A percentile compares a stretch with the other conserved stretches of the same genome.
phyloP scores from a whole-genome alignment of 2,329 filamentous ascomycete species.

The Sphaerulina populicola region DNA sequence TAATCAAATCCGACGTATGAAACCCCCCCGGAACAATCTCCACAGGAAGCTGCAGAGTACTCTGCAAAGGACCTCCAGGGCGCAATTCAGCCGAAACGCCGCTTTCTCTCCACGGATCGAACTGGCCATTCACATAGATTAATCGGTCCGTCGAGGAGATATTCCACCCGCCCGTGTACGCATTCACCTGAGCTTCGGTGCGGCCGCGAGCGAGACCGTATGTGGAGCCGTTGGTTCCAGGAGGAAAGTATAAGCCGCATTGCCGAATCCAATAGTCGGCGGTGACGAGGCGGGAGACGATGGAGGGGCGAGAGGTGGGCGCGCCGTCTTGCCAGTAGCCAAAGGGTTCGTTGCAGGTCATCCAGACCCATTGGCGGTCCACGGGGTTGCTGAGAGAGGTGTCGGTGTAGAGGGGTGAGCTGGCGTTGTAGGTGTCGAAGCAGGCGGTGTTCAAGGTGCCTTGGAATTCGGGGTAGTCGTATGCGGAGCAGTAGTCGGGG shows the following conservation, averaged over 20 bases:
- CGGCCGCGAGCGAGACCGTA: slow-evolving; percentile 43
- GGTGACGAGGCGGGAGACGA: slow-evolving; percentile 48
- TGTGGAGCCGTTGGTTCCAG: slow-evolving; percentile 39
- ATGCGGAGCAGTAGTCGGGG: slow-evolving; percentile 44
- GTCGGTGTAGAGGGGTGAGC: slow-evolving; percentile 46
- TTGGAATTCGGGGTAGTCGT: slow-evolving; percentile 41
- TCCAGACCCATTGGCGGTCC: slow-evolving; percentile 52
- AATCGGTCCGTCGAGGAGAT: slow-evolving; percentile 46
- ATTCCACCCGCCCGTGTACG: slow-evolving; percentile 49
- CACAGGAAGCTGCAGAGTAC: slow-evolving; percentile 43
- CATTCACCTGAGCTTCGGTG: slow-evolving; percentile 45
- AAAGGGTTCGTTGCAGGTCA: slow-evolving; percentile 55
- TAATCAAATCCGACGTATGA: slow-evolving; percentile 50
- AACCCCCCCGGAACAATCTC: slow-evolving; percentile 47
- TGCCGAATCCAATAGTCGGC: slow-evolving; percentile 49
- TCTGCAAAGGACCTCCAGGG: slow-evolving; percentile 47
- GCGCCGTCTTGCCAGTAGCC: slow-evolving; percentile 51
- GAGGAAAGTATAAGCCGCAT: slow-evolving; percentile 50
- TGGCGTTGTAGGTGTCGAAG: slow-evolving; percentile 47
- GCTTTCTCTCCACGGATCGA: slow-evolving; percentile 52
- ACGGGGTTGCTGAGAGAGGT: slow-evolving; percentile 39
- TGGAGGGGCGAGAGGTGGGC: slow-evolving; percentile 37
- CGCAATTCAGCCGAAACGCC: slow-evolving; percentile 47
- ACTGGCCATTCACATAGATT: slow-evolving; percentile 52
- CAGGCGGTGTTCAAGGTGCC: slow-evolving; percentile 42